These are phyloP conservation scores for Ashbya aceris DNA, from an alignment of 1,139 yeast species.

Conservation along the genomic window DNA sequence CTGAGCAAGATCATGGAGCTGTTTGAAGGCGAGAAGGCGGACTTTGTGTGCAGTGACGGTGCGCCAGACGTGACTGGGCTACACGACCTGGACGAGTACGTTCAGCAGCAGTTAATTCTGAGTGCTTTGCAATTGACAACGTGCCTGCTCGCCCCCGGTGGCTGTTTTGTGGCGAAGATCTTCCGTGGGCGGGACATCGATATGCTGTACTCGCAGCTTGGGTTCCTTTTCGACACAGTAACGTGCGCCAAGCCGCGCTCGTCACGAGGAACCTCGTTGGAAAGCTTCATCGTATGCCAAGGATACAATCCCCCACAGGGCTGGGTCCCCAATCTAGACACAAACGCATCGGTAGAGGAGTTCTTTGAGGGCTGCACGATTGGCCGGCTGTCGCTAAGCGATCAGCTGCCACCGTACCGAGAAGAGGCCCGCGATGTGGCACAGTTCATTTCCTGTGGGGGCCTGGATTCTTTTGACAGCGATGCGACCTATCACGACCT, in stretches of 20 bases:
- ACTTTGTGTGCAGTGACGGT: conserved; percentile 93
- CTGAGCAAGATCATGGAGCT: conserved; percentile 61
- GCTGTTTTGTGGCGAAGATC: conserved; percentile 89
- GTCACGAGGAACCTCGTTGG: conserved; percentile 87
- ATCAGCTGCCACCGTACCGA: conserved; percentile 35
- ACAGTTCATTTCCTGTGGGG: conserved; percentile 90
- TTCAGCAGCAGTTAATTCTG: conserved; percentile 86
- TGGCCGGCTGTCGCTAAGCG: conserved; percentile 40
- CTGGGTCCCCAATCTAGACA: conserved; percentile 63
- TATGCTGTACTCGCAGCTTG: conserved; percentile 77
- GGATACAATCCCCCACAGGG: conserved; percentile 75
- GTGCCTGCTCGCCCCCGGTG: conserved; percentile 79
- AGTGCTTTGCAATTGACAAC: conserved; percentile 89
- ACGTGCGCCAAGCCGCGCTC: conserved; percentile 94
- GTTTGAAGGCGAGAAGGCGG: conserved; percentile 89
- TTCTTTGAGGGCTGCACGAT: conserved; percentile 61
- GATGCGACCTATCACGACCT: conserved; percentile 87
- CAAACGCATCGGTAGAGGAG: conserved; percentile 63
- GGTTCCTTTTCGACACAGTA: conserved; percentile 73
- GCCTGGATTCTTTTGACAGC: conserved; percentile 74
- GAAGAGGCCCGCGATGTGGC: conserved; percentile 67
- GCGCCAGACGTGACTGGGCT: conserved; percentile 98
- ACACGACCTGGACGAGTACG: conserved; percentile 92
- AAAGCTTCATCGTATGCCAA: conserved; percentile 85
- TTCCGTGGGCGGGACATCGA: conserved; percentile 95